phyloP scores from a whole-genome alignment of 805 yeast genomes.

The Blastobotrys attinorum region DNA sequence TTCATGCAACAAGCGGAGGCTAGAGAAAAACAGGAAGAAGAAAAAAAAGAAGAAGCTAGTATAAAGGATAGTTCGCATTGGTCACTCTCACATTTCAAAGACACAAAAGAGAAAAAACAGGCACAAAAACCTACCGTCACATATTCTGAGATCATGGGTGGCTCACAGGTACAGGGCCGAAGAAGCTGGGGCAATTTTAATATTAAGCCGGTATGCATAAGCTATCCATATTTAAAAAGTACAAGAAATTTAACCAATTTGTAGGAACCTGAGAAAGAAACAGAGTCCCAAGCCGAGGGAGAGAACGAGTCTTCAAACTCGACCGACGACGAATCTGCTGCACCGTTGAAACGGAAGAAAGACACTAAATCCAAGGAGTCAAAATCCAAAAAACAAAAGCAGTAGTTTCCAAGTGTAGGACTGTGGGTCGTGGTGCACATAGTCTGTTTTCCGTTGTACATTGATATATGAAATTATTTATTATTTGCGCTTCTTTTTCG shows the following conservation, averaged over 20 bases:
- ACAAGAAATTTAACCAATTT: background rate
- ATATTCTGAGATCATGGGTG: constrained; percentile 9
- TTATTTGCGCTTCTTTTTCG: constrained; percentile 27
- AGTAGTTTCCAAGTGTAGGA: too few relatives aligned
- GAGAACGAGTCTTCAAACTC: too few relatives aligned
- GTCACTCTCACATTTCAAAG: constrained; percentile 9
- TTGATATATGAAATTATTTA: too few relatives aligned
- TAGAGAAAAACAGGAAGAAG: constrained; percentile 27
- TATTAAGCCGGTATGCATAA: constrained; percentile 1
- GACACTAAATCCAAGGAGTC: too few relatives aligned
- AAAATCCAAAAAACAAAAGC: too few relatives aligned
- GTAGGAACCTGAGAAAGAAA: background rate
- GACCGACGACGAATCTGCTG: too few relatives aligned
- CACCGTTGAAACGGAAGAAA: constrained; percentile 3
- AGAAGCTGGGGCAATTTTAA: constrained; percentile 17
- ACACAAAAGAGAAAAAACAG: constrained; percentile 1
- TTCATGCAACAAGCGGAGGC: constrained; percentile 25
- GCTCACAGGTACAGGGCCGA: constrained; percentile 18
- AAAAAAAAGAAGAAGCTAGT: constrained; percentile 18
- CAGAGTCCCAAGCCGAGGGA: too few relatives aligned
- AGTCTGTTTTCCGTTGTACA: too few relatives aligned
- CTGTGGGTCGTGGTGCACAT: background rate
- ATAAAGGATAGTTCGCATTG: constrained; percentile 22
- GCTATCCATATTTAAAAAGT: background rate
- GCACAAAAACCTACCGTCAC: constrained; percentile 5